Percentiles rank a stretch among this genome's conserved stretches.
phyloP scores from a whole-genome alignment of 345 rosid genomes.

The Moringa oleifera region DNA sequence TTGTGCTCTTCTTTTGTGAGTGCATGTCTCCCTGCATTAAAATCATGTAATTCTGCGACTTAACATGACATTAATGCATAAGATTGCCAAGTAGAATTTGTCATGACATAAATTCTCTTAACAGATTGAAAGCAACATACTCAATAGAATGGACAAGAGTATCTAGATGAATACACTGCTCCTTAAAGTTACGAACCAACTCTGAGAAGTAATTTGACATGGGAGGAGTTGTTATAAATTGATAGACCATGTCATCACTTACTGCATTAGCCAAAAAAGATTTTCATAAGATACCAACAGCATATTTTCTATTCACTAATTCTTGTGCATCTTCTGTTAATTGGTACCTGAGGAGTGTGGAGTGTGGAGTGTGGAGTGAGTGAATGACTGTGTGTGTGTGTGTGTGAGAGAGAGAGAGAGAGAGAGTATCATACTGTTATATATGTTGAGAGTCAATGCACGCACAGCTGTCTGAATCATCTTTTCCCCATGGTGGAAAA shows the following conservation, averaged over 20 bases:
- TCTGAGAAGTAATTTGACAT: slow-evolving; percentile 50
- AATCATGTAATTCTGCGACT: slow-evolving; percentile 2
- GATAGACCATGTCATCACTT: slow-evolving; percentile 51
- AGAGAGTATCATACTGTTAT: slow-evolving; percentile 36
- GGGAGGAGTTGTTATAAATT: slow-evolving; percentile 52
- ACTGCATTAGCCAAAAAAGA: slow-evolving; percentile 40
- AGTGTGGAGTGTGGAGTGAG: too few species aligned
- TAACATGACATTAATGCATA: slow-evolving; percentile 1
- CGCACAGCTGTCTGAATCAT: slow-evolving; percentile 77
- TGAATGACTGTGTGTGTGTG: too few species aligned
- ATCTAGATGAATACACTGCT: slow-evolving; percentile 46
- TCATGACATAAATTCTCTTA: slow-evolving; percentile 7
- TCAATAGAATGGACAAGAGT: slow-evolving; percentile 31
- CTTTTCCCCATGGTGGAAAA: slow-evolving; percentile 62
- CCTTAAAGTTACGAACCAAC: slow-evolving; percentile 42
- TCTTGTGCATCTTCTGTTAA: not conserved
- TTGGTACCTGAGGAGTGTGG: too few species aligned
- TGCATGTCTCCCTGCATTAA: slow-evolving; percentile 36
- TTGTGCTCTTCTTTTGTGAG: slow-evolving; percentile 24
- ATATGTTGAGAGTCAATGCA: slow-evolving; percentile 61
- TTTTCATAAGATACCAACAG: too few species aligned
- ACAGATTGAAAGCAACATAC: slow-evolving; percentile 27
- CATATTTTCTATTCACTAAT: slow-evolving; percentile 1
- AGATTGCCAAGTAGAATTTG: not conserved
- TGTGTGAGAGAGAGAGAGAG: slow-evolving; percentile 1